Conservation (phyloP, 2,329 filamentous ascomycete genomes). For the Arthroderma sp. region DNA sequence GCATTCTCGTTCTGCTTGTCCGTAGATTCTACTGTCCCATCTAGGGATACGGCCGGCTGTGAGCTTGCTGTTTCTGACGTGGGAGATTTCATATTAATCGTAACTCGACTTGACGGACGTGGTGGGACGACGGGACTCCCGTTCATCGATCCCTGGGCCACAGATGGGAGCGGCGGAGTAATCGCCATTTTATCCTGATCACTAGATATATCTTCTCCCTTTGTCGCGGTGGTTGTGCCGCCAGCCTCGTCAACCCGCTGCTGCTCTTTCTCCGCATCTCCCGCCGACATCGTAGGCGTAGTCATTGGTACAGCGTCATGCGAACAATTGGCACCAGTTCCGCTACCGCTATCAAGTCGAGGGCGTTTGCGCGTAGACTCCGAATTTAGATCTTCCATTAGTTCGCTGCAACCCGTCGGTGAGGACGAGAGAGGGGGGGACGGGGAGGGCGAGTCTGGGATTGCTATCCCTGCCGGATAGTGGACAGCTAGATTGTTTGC, state of each 20-base stretch:
- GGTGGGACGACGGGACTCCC: slow-evolving; percentile 9
- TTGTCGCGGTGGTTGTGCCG: not conserved
- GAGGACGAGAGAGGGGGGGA: slow-evolving; percentile 22
- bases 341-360: slow-evolving; percentile 34
- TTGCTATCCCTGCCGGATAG: not conserved
- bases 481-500: not conserved
- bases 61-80: not conserved
- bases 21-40: not conserved
- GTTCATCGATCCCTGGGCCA: not conserved
- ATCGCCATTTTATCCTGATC: not conserved
- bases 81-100: slow-evolving; percentile 36
- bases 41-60: not conserved
- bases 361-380: slow-evolving; percentile 36
- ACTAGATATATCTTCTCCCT: not conserved
- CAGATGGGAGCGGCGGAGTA: not conserved
- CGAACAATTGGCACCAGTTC: slow-evolving; percentile 18
- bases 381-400: slow-evolving; percentile 32
- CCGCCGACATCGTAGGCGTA: slow-evolving; percentile 18
- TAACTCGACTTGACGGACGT: slow-evolving; percentile 35
- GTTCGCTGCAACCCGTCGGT: slow-evolving; percentile 17
- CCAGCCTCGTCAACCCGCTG: not conserved
- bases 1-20: not conserved
- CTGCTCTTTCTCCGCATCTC: not conserved
- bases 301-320: slow-evolving; percentile 28
- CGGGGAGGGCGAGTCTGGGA: not conserved